phyloP scores from a whole-genome alignment of 352 stramenopile species.

The Phytophthora rubi region DNA sequence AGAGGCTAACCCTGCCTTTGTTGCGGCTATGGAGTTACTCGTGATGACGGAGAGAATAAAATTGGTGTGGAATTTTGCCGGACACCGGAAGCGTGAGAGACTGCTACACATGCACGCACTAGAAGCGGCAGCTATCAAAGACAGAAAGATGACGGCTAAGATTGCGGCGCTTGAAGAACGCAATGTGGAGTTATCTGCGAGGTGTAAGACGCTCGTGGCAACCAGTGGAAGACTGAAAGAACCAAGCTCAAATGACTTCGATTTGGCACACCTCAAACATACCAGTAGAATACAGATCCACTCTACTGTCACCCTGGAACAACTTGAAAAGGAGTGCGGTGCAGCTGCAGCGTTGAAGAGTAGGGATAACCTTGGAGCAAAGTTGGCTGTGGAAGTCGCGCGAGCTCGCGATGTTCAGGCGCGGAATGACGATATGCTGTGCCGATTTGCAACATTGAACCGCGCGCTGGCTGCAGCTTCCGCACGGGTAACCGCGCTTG shows the following conservation, averaged over 20 bases:
- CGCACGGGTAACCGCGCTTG: slow-evolving; percentile 7
- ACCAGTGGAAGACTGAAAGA: not conserved
- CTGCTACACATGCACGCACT: slow-evolving; percentile 31
- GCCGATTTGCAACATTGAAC: slow-evolving; percentile 26
- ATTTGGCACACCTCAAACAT: not conserved
- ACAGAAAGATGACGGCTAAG: slow-evolving; percentile 8
- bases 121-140: slow-evolving; percentile 19
- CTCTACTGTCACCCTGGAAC: not conserved
- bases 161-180: slow-evolving; percentile 22
- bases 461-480: slow-evolving; percentile 9
- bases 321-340: slow-evolving; percentile 5
- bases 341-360: not conserved
- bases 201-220: slow-evolving; percentile 7
- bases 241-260: not conserved
- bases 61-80: slow-evolving; percentile 50
- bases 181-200: slow-evolving; percentile 20
- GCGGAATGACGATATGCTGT: slow-evolving; percentile 25
- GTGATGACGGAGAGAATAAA: slow-evolving; percentile 57
- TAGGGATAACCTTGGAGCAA: slow-evolving; percentile 4
- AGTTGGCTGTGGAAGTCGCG: slow-evolving; percentile 17
- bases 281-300: not conserved
- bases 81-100: slow-evolving; percentile 55
- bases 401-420: slow-evolving; percentile 16
- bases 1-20: slow-evolving; percentile 7
- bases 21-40: slow-evolving; percentile 46